A percentile compares a stretch with the other conserved stretches of the same genome.
Evolutionary conservation across 148 eudicot genomes (phyloP).

Genomic region (Cornus florida): DNA sequence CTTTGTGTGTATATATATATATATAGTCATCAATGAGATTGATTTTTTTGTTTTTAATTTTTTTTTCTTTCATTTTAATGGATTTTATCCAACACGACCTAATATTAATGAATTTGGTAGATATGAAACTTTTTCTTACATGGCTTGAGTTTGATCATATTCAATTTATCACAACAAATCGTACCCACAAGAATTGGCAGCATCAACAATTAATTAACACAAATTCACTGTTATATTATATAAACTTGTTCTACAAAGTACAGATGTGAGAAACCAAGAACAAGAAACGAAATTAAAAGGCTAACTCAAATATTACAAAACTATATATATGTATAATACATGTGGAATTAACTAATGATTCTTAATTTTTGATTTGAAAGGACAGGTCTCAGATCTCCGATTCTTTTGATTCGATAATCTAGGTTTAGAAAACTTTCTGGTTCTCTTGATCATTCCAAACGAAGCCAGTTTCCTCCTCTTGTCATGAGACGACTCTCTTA

Average conservation of each 20-base stretch:
- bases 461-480: not conserved
- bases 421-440: not conserved
- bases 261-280: not conserved
- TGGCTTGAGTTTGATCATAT: not conserved
- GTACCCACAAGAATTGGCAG: not conserved
- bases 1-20: too few relatives aligned
- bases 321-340: not conserved
- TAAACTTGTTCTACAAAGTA: not conserved
- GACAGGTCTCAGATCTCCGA: not conserved
- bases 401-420: not conserved
- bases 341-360: too few relatives aligned
- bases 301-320: too few relatives aligned
- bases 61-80: too few relatives aligned
- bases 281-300: not conserved
- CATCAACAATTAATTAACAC: too few relatives aligned
- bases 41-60: too few relatives aligned
- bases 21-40: too few relatives aligned
- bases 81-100: too few relatives aligned
- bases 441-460: not conserved
- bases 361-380: not conserved
- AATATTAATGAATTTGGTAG: too few relatives aligned
- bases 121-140: too few relatives aligned
- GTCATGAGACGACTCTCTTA: slow-evolving; percentile 8
- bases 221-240: too few relatives aligned
- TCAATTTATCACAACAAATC: not conserved